Evolutionary conservation across 2,329 filamentous ascomycete species (phyloP).

Genomic region (Magnaporthales sp.): DNA sequence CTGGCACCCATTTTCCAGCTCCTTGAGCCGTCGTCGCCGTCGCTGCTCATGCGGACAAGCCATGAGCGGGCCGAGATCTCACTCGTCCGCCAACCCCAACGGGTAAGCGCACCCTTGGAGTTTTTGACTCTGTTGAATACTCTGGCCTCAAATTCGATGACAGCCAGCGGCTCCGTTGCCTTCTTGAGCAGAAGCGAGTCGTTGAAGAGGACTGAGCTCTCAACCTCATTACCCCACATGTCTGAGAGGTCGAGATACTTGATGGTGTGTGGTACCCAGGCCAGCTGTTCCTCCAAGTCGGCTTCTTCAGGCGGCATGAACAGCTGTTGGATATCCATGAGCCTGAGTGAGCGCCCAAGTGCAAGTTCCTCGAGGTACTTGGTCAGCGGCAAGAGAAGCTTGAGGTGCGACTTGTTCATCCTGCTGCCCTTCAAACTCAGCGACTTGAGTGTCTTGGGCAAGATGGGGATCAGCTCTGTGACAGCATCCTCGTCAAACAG

Average conservation of each 20-base stretch:
- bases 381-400: constrained; percentile 53
- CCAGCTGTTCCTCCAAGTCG: constrained; percentile 20
- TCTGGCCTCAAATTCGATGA: constrained; percentile 66
- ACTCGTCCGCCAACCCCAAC: constrained; percentile 61
- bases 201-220: constrained; percentile 43
- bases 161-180: constrained; percentile 60
- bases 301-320: constrained; percentile 32
- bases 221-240: constrained; percentile 53
- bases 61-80: constrained; percentile 59
- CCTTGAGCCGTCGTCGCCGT: constrained; percentile 24
- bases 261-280: constrained; percentile 50
- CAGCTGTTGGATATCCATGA: constrained; percentile 57
- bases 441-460: constrained; percentile 61
- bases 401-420: constrained; percentile 57
- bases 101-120: constrained; percentile 48
- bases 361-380: constrained; percentile 71
- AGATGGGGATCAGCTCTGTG: constrained; percentile 51
- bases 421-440: constrained; percentile 69
- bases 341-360: constrained; percentile 57
- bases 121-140: constrained; percentile 57
- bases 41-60: constrained; percentile 47
- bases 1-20: constrained; percentile 81
- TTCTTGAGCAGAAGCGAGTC: constrained; percentile 47
- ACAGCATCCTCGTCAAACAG: constrained; percentile 60
- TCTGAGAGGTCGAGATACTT: constrained; percentile 73